Evolutionary conservation across 75 land plant genomes (phyloP), one percentile per base, ranked within the genome.

Genomic region (Selaginella tamariscina): DNA sequence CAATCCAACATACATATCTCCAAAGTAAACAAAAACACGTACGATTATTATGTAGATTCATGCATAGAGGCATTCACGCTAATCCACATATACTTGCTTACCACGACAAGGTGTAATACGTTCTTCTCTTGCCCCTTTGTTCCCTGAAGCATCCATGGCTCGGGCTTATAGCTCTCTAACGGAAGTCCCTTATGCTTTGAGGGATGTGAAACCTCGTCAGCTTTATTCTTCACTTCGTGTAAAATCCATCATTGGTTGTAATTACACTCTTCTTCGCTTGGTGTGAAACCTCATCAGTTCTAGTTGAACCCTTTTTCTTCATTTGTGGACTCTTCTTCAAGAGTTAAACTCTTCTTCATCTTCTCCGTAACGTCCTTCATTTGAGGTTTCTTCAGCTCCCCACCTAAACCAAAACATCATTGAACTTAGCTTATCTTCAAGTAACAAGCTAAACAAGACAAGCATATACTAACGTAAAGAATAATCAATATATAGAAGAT

Each of bases 91-190:
- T 32, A 29, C 26, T 59, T n/a, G 65, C 89, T 80, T 73, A 93
- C 98, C 75, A 95, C 86, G 29, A 96, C 96, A 68, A 95, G 85
- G 81, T 85, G 86, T 27, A 95, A 70, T 44, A 87, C 85, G 60
- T 68, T 77, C 71, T 78, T 63, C 30, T 23, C 49, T 66, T 71
- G 77, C 32, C 75, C 73, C 20, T 66, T 73, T 59, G 72, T 20
- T 8, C 72, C 77, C 24, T 78, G 71, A 33, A 82, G 68, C 82
- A 85, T 82, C 99, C 99, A 95, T 2, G 79, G 67, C 68, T 95
- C 99, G 28, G 96, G 96, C 67, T 83, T 77, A 75, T 85, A 87
- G 15, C 81, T 49, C 5, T 70, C 78, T 57, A 56, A 27, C 24
- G 83, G 69, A 1, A 33, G 28, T 30, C 55, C 27, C 32, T 54